A percentile compares a stretch with the other conserved stretches of the same genome.
These are phyloP conservation scores for Cercophora samala DNA, from an alignment of 495 filamentous ascomycete species.

Conservation along the genomic window DNA sequence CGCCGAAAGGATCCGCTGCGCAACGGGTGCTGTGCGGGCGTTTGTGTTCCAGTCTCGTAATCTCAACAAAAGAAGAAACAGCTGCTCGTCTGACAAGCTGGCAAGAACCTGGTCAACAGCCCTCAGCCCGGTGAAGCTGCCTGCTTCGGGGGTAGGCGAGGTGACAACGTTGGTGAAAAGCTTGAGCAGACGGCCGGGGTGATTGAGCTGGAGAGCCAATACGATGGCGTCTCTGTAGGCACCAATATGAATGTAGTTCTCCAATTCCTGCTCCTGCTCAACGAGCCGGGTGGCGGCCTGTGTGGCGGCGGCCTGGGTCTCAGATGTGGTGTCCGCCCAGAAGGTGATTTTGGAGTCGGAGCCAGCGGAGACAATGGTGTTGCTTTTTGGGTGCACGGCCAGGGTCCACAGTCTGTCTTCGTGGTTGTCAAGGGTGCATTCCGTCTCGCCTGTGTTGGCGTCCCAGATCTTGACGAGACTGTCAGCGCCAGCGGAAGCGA, in stretches of 20 bases:
- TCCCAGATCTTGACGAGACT: constrained; percentile 98
- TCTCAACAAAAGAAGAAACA: constrained; percentile 72
- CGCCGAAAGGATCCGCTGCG: constrained; percentile 79
- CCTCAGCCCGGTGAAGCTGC: constrained; percentile 65
- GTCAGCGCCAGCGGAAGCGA: constrained; percentile 88
- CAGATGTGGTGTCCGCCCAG: constrained; percentile 88
- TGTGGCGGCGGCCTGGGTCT: constrained; percentile 66
- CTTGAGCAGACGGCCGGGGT: constrained; percentile 76
- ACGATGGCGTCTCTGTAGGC: constrained; percentile 90
- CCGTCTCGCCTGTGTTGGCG: constrained; percentile 69
- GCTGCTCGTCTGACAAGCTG: constrained; percentile 74
- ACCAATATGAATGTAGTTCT: constrained; percentile 82
- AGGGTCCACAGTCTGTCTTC: constrained; percentile 90
- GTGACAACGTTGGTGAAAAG: constrained; percentile 80
- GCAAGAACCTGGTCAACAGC: constrained; percentile 83
- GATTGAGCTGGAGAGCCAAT: constrained; percentile 86
- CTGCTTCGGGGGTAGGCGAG: constrained; percentile 55
- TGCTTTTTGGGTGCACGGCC: constrained; percentile 61
- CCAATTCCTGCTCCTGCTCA: constrained; percentile 87
- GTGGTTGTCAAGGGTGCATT: constrained; percentile 91
- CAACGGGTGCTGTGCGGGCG: constrained; percentile 75
- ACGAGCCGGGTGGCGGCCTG: constrained; percentile 71
- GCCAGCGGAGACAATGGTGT: constrained; percentile 80
- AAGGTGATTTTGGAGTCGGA: constrained; percentile 88
- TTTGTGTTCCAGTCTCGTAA: constrained; percentile 97